phyloP scores from a whole-genome alignment of 352 stramenopile genomes.

The Pythium sp. region DNA sequence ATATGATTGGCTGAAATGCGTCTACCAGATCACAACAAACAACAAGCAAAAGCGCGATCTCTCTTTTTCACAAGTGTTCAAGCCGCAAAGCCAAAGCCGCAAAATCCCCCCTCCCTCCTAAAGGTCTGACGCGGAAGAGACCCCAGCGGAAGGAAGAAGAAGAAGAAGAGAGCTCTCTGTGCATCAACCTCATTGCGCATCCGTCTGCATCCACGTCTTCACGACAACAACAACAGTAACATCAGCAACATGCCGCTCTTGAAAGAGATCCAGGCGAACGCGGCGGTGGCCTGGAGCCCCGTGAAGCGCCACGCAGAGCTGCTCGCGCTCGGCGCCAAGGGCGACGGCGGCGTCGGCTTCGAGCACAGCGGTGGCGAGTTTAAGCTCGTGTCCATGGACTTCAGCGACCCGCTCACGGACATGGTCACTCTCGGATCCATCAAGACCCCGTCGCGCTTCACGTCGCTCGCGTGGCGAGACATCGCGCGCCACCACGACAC shows the following conservation, averaged over 20 bases:
- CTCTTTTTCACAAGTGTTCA: neutral
- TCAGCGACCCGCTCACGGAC: slow-evolving; percentile 63
- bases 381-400: slow-evolving; percentile 94
- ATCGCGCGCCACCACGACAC: slow-evolving; percentile 72
- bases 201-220: neutral
- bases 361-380: slow-evolving; percentile 97
- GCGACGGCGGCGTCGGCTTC: slow-evolving; percentile 94
- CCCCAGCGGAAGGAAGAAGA: neutral
- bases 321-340: slow-evolving; percentile 90
- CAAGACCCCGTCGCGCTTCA: slow-evolving; percentile 92
- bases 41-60: slow-evolving; percentile 5
- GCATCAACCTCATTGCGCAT: neutral
- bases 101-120: slow-evolving; percentile 13
- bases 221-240: neutral
- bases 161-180: neutral
- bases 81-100: slow-evolving; percentile 1
- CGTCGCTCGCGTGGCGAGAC: slow-evolving; percentile 91
- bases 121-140: slow-evolving; percentile 6
- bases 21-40: neutral
- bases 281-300: slow-evolving; percentile 86
- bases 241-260: slow-evolving; percentile 75
- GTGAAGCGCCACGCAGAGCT: slow-evolving; percentile 71
- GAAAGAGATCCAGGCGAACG: slow-evolving; percentile 89
- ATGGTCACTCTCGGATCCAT: slow-evolving; percentile 83
- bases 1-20: slow-evolving; percentile 4